Conservation (phyloP, 2,329 filamentous ascomycete genomes). For the Sporothrix phasma region DNA sequence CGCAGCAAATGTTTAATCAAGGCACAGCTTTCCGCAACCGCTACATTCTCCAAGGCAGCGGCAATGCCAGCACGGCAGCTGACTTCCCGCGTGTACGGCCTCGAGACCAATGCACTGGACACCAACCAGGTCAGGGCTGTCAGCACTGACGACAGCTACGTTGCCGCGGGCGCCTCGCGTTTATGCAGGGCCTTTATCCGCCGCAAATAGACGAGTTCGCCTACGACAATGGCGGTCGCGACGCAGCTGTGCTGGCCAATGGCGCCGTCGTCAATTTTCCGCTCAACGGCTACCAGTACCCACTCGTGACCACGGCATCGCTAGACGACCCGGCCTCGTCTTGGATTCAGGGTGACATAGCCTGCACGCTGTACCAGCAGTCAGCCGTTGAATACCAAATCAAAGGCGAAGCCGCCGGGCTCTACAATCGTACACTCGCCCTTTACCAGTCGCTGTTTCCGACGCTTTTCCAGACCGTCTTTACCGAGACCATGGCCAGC, state of each 20-base stretch:
- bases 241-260: constrained; percentile 21
- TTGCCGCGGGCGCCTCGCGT: constrained; percentile 64
- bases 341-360: constrained; percentile 33
- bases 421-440: constrained; percentile 22
- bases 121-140: constrained; percentile 37
- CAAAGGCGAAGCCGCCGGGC: constrained; percentile 16
- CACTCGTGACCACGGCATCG: constrained; percentile 41
- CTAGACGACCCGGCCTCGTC: constrained; percentile 33
- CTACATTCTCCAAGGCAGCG: constrained; percentile 31
- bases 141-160: constrained; percentile 33
- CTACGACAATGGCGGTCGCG: constrained; percentile 28
- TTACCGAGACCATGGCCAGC: constrained; percentile 29
- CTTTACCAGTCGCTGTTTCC: constrained; percentile 37
- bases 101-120: constrained; percentile 37
- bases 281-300: constrained; percentile 70
- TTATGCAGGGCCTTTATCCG: constrained; percentile 78
- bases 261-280: constrained; percentile 54
- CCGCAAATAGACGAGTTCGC: constrained; percentile 41
- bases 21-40: constrained; percentile 40
- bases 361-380: constrained; percentile 31
- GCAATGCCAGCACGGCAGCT: constrained; percentile 19
- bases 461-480: constrained; percentile 30
- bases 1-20: constrained; percentile 41
- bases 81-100: constrained; percentile 32
- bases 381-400: constrained; percentile 24